Evolutionary conservation across 1,284 basidiomycete species (phyloP), one percentile per base, ranked within the genome.

Genomic region (Sphagnurus paluster): DNA sequence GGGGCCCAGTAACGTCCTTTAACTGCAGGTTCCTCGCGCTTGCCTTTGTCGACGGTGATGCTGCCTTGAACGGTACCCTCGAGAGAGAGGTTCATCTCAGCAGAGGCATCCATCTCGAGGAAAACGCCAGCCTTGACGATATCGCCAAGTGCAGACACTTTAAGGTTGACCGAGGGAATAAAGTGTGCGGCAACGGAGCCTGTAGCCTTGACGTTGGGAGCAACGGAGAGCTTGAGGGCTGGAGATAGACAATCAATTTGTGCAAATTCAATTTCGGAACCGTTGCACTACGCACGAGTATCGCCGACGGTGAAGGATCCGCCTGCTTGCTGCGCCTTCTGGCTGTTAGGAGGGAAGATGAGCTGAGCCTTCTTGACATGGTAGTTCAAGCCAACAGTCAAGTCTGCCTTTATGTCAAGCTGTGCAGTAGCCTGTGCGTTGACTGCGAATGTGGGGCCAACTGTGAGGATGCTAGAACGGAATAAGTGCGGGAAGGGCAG

Each of bases 101-200:
- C 72, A 37, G 63, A 68, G 9, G 71, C 64, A 47, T 79, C 75
- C 25, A 79, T 62, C n/a, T 70, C 63, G 28, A 79, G 57, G 59
- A 69, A 75, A 21, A 78, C 57, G 5, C 62, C 60, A 23, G 74
- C 68, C 9, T 67, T 52, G 5, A 63, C 67, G 5, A 58, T 46
- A 35, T 59, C 63, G 5, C 54, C 65, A 4, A 79, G 57, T 4
- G 71, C 73, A 3, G 56, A 60, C 23, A 80, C 51, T 4, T 71
- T 73, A 39, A 79, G 59, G 33, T 72, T 68, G 41, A 80, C 45
- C 5, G 64, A 65, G 2, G 79, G 79, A 42, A 77, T 78, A 37
- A 80, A 58, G 55, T 80, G 76, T 3, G 72, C 75, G 19, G 62
- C 57, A 28, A 80, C 48, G 3, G 62, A 66, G 5, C 72, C 76